phyloP scores from a whole-genome alignment of 495 filamentous ascomycete species.

The Elaphomyces granulatus region DNA sequence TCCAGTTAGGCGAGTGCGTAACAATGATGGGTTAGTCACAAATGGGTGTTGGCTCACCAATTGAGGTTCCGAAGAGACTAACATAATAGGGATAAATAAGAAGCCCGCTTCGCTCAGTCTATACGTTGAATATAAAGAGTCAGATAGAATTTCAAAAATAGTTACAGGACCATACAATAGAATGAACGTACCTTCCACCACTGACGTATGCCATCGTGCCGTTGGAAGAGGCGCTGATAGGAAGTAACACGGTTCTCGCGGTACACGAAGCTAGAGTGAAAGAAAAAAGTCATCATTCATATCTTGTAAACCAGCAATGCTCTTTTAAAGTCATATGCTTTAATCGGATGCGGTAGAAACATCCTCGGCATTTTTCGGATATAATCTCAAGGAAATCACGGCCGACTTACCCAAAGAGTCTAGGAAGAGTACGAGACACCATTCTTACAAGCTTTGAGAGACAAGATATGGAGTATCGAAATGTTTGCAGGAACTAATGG shows the following conservation, averaged over 20 bases:
- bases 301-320: constrained; percentile 1
- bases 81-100: constrained; percentile 63
- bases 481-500: constrained; percentile 16
- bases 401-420: constrained; percentile 35
- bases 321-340: no score
- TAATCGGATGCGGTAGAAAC: no score
- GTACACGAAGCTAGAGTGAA: constrained; percentile 46
- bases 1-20: constrained; percentile 12
- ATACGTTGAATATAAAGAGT: constrained; percentile 14
- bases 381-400: no score
- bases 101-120: constrained; percentile 49
- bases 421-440: constrained; percentile 32
- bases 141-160: not conserved
- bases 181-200: constrained; percentile 77
- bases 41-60: not conserved
- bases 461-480: constrained; percentile 15
- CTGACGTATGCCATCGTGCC: constrained; percentile 63
- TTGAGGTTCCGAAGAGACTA: constrained; percentile 41
- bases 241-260: constrained; percentile 74
- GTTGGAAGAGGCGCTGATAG: constrained; percentile 73
- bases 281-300: constrained; percentile 1
- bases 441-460: constrained; percentile 27
- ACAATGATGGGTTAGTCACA: not conserved
- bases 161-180: constrained; percentile 1
- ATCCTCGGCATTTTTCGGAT: no score